Conservation (phyloP, 2,329 filamentous ascomycete species). For the Pestalotiopsis fici region DNA sequence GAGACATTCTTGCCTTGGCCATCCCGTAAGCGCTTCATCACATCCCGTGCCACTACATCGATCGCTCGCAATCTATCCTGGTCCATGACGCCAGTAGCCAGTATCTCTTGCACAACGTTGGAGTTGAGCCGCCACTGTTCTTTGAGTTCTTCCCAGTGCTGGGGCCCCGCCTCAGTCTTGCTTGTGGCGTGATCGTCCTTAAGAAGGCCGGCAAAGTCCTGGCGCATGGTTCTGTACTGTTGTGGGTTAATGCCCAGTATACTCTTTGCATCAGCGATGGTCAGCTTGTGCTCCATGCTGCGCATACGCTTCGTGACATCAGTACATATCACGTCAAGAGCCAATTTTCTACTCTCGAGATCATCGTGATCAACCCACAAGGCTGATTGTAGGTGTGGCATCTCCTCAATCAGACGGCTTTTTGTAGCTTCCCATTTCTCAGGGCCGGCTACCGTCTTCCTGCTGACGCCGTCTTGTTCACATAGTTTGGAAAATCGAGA, state of each 20-base stretch:
- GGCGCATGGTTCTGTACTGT: conserved; percentile 60
- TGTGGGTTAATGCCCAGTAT: conserved; percentile 44
- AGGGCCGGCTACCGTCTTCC: conserved; percentile 74
- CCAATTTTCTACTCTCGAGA: conserved; percentile 63
- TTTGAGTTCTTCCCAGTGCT: conserved; percentile 73
- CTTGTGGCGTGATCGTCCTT: conserved; percentile 68
- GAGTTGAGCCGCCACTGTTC: conserved; percentile 65
- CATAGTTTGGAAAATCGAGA: conserved; percentile 72
- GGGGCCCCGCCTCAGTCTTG: conserved; percentile 71
- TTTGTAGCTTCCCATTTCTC: conserved; percentile 76
- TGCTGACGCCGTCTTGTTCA: conserved; percentile 64
- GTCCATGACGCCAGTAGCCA: conserved; percentile 52
- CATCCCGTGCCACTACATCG: conserved; percentile 72
- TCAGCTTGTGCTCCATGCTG: conserved; percentile 64
- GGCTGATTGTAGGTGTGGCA: conserved; percentile 61
- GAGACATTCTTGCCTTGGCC: conserved; percentile 56
- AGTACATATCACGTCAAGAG: conserved; percentile 77
- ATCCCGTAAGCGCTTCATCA: conserved; percentile 75
- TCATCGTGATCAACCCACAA: conserved; percentile 61
- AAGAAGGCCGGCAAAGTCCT: conserved; percentile 66
- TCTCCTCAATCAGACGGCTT: conserved; percentile 64
- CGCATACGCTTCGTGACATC: conserved; percentile 83
- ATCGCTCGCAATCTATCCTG: conserved; percentile 62
- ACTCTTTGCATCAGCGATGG: conserved; percentile 74
- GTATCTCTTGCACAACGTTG: conserved; percentile 52